Conservation (phyloP, 176 grass and related monocot species). For the Bonia amplexicaulis region DNA sequence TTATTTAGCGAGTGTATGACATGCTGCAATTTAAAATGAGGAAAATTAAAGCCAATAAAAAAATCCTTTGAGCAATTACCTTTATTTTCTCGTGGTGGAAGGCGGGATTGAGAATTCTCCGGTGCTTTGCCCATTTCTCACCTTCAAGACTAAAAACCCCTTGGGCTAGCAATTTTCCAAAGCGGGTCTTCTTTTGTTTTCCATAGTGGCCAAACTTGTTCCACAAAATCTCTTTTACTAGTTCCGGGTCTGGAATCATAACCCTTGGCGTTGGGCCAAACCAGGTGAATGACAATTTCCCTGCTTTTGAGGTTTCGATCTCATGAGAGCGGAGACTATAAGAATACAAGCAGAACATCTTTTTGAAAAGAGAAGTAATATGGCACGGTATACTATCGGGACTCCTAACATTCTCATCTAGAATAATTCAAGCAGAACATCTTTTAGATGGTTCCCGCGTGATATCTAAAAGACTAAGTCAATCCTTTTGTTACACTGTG, state of each 20-base stretch:
- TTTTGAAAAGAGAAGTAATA: background rate
- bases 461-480: background rate
- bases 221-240: constrained; percentile 47
- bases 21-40: background rate
- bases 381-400: too few species aligned
- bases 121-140: constrained; percentile 64
- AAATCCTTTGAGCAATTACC: constrained; percentile 19
- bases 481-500: background rate
- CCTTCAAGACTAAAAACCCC: constrained; percentile 53
- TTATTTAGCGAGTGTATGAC: background rate
- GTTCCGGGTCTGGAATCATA: constrained; percentile 41
- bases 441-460: background rate
- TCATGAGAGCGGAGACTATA: background rate
- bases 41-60: background rate
- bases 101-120: constrained; percentile 75
- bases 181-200: background rate
- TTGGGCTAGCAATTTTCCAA: background rate
- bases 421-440: too few species aligned
- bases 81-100: constrained; percentile 79
- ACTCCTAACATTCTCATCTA: too few species aligned
- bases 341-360: background rate
- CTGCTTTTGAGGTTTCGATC: constrained; percentile 29
- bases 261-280: constrained; percentile 54
- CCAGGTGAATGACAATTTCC: constrained; percentile 59
- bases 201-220: constrained; percentile 58